phyloP scores from a whole-genome alignment of 352 stramenopile genomes.

The Phytophthora ohioensis region DNA sequence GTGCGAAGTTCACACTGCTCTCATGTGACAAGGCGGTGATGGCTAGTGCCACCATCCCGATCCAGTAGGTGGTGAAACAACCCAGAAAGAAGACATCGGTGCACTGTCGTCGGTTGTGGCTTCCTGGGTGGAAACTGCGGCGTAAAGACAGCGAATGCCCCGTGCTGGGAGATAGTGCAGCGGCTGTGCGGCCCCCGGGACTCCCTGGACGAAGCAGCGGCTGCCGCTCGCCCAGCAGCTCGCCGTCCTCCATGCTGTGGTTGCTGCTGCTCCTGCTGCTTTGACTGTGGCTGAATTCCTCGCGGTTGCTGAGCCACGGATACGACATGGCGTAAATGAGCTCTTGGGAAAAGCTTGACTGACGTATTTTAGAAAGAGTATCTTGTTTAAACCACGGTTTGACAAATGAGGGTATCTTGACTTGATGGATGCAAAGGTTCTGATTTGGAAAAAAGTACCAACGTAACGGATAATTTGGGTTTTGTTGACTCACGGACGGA shows the following conservation, averaged over 20 bases:
- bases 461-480: neutral
- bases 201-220: conserved; percentile 45
- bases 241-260: conserved; percentile 21
- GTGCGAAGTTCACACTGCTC: conserved; percentile 69
- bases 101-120: conserved; percentile 52
- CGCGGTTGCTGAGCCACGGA: conserved; percentile 21
- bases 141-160: conserved; percentile 47
- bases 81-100: conserved; percentile 70
- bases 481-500: conserved; percentile 5
- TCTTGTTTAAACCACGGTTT: conserved; percentile 3
- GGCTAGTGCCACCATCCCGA: conserved; percentile 79
- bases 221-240: conserved; percentile 48
- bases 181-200: conserved; percentile 36
- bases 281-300: conserved; percentile 33
- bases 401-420: conserved; percentile 9
- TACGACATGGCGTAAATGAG: conserved; percentile 7
- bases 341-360: conserved; percentile 6
- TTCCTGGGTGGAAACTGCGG: conserved; percentile 47
- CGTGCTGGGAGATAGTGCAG: conserved; percentile 60
- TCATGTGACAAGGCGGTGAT: conserved; percentile 75
- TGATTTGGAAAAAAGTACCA: conserved; percentile 7
- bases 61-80: conserved; percentile 71
- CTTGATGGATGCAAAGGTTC: conserved; percentile 12
- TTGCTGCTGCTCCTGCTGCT: conserved; percentile 29
- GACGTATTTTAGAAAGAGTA: conserved; percentile 9